phyloP scores from a whole-genome alignment of 2,329 filamentous ascomycete species.

The Pestalotiopsis sp. region DNA sequence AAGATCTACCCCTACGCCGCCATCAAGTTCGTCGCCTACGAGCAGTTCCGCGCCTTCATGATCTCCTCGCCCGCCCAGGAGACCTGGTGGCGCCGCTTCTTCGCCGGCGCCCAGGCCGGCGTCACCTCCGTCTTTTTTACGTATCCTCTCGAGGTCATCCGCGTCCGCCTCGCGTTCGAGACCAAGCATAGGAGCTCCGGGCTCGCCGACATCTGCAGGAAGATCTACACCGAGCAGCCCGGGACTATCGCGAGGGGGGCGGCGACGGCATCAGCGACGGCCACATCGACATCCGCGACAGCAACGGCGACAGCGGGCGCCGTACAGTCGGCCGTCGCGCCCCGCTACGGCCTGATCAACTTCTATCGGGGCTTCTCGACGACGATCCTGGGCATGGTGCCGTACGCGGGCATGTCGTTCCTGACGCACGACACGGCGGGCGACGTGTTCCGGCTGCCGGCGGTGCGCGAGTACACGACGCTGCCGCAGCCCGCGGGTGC shows the following conservation, averaged over 20 bases:
- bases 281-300: slow-evolving; percentile 33
- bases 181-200: slow-evolving; percentile 77
- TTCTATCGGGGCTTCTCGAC: slow-evolving; percentile 95
- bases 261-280: slow-evolving; percentile 28
- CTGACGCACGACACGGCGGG: slow-evolving; percentile 90
- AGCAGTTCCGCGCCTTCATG: slow-evolving; percentile 82
- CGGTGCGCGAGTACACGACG: slow-evolving; percentile 73
- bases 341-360: slow-evolving; percentile 75
- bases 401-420: slow-evolving; percentile 95
- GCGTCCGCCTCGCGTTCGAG: slow-evolving; percentile 93
- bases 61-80: slow-evolving; percentile 75
- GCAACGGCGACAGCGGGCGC: slow-evolving; percentile 45
- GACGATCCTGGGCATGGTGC: slow-evolving; percentile 91
- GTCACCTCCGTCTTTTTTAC: slow-evolving; percentile 94
- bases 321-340: slow-evolving; percentile 54
- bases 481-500: slow-evolving; percentile 62
- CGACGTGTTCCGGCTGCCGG: slow-evolving; percentile 75
- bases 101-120: slow-evolving; percentile 76
- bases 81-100: slow-evolving; percentile 75
- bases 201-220: slow-evolving; percentile 74
- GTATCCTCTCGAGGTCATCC: slow-evolving; percentile 90
- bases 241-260: slow-evolving; percentile 39
- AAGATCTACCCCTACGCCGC: slow-evolving; percentile 97
- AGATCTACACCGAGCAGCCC: slow-evolving; percentile 82
- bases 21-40: slow-evolving; percentile 97